phyloP scores from a whole-genome alignment of 1,284 basidiomycete species.

The Cerrena zonata region DNA sequence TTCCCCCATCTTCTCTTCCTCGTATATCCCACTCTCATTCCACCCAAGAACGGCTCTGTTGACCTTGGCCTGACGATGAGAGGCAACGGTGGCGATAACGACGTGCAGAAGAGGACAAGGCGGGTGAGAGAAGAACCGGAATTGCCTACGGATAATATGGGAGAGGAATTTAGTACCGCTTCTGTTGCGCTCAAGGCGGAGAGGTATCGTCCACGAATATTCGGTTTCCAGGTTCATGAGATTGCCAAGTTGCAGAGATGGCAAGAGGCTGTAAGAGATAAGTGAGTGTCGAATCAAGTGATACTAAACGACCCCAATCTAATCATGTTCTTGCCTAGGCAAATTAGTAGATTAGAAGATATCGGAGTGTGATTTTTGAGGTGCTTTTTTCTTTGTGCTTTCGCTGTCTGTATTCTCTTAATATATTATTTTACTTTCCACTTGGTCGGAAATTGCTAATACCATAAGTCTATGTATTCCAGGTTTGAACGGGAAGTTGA shows the following conservation, averaged over 20 bases:
- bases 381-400: no score
- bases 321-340: conserved; percentile 28
- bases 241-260: conserved; percentile 87
- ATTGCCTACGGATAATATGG: conserved; percentile 45
- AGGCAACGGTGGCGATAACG: conserved; percentile 19
- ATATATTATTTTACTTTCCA: no score
- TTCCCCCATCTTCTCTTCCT: conserved; percentile 95
- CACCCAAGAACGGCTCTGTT: conserved; percentile 70
- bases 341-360: conserved; percentile 43
- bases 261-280: conserved; percentile 85
- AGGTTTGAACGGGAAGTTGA: no score
- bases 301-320: neutral
- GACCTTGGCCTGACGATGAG: conserved; percentile 33
- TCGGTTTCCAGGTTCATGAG: conserved; percentile 92
- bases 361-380: conserved; percentile 15
- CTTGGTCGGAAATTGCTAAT: no score
- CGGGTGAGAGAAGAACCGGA: conserved; percentile 48
- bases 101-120: conserved; percentile 24
- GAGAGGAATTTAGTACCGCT: conserved; percentile 68
- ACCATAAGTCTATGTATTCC: no score
- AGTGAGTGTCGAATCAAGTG: conserved; percentile 41
- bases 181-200: conserved; percentile 81
- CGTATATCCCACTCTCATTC: conserved; percentile 87
- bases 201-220: conserved; percentile 83
- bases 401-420: no score